Conservation (phyloP, 164 flowering plant genomes). For the Chimonanthus salicifolius region DNA sequence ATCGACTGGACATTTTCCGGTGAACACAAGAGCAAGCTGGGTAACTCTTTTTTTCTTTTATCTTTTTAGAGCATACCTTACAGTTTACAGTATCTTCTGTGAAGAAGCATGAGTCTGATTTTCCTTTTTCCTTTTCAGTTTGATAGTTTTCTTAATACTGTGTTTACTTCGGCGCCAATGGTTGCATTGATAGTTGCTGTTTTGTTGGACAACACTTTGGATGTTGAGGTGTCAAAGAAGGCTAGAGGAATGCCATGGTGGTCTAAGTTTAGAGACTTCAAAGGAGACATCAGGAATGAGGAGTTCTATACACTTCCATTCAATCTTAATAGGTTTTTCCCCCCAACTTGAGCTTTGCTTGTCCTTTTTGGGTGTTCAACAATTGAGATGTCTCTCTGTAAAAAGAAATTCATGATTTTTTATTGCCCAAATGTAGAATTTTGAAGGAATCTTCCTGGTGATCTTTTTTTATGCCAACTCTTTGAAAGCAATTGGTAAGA, state of each 20-base stretch:
- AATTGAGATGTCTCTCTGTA: not conserved
- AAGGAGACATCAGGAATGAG: conserved; percentile 20
- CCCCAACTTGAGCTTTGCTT: conserved; percentile 10
- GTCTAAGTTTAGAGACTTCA: conserved; percentile 21
- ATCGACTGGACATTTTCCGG: conserved; percentile 18
- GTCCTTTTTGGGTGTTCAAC: not conserved
- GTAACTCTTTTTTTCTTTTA: conserved; percentile 9
- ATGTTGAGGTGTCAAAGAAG: conserved; percentile 14
- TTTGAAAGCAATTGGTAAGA: too few species aligned
- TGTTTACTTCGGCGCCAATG: conserved; percentile 20
- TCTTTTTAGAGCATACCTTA: not conserved
- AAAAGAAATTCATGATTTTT: not conserved
- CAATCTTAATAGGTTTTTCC: conserved; percentile 19
- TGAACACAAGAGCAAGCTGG: conserved; percentile 25
- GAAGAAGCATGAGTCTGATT: not conserved
- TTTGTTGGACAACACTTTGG: conserved; percentile 20
- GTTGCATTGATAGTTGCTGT: conserved; percentile 17
- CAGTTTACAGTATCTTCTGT: not conserved
- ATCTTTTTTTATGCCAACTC: too few species aligned
- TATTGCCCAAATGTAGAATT: not conserved
- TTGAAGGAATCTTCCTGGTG: not conserved
- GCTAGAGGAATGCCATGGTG: conserved; percentile 28
- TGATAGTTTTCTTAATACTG: conserved; percentile 16
- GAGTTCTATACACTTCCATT: conserved; percentile 24
- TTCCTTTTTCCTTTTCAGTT: conserved; percentile 14